Evolutionary conservation across 2,329 filamentous ascomycete species (phyloP), one percentile per base, ranked within the genome.

Genomic region (Microdochium bolleyi): DNA sequence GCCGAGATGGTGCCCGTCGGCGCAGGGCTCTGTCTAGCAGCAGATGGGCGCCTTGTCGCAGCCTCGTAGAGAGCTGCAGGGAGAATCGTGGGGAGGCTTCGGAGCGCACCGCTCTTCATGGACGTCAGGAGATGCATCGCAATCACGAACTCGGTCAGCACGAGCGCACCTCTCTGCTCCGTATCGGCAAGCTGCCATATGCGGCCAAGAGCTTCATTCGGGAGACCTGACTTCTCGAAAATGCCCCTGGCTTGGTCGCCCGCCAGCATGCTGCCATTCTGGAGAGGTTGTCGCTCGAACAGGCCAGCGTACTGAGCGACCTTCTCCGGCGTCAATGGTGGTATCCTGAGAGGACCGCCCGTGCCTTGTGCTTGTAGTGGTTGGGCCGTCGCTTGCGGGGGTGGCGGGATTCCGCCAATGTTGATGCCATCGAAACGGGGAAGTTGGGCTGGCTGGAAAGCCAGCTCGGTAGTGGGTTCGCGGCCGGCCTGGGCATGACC

Each of bases 161-260:
- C 88, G 34, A 99, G 78, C 30, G 87, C 84, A 50, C 94, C 94
- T 51, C 92, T 84, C 71, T 96, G 91, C 70, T 96, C 92, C 0
- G 90, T 94, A 67, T 99, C 94, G 22, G 92, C 88, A 56, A 99
- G 79, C 62, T 88, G 91, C 94, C 94, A 99, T 73, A 99, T 96
- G 60, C 88, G 85, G n/a, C 92, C 92, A 30, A 99, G 78, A 11
- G 88, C 80, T 61, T 97, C 91, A 66, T 95, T 96, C 4, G 92
- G 88, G 57, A 99, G 73, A 52, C 88, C 85, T 1, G 92, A 92
- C 67, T 91, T 90, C 69, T 97, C 92, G 63, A 99, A 99, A 57
- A 99, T 97, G 61, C 88, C 83, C 70, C 94, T 95, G 46, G 94
- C 92, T 58, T 86, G 84, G 59, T 95, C 90, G 50, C 90, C 90